A percentile compares a stretch with the other conserved stretches of the same genome.
Evolutionary conservation across 345 rosid genomes (phyloP).

Genomic region (Eucalyptus victrix): DNA sequence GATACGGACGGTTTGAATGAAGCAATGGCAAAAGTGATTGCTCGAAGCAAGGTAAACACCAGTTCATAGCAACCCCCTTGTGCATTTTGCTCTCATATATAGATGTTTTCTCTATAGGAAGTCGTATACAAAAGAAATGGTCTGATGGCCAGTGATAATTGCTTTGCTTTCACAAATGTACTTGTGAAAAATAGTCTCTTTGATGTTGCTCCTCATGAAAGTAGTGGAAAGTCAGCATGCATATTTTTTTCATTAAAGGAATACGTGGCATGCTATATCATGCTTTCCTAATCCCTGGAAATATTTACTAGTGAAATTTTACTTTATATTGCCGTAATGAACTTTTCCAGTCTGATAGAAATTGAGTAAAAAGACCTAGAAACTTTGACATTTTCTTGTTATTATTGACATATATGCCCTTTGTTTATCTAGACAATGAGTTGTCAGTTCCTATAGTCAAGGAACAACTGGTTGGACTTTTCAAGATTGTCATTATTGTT

Average conservation of each 20-base stretch:
- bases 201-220: not conserved
- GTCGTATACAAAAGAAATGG: not conserved
- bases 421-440: not conserved
- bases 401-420: not conserved
- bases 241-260: not conserved
- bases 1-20: slow-evolving; percentile 50
- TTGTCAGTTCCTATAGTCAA: not conserved
- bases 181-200: not conserved
- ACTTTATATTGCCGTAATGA: not conserved
- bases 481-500: not conserved
- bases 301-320: not conserved
- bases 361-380: not conserved
- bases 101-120: not conserved
- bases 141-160: not conserved
- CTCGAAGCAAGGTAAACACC: slow-evolving; percentile 45
- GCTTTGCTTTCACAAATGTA: not conserved
- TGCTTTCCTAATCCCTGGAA: not conserved
- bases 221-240: not conserved
- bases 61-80: not conserved
- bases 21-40: slow-evolving; percentile 49
- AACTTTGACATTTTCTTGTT: not conserved
- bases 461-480: not conserved
- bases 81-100: not conserved
- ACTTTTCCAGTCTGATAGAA: not conserved
- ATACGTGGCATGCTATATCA: not conserved